These are phyloP conservation scores for Cladophialophora bantiana DNA, from an alignment of 2,329 filamentous ascomycete species.

Conservation along the genomic window DNA sequence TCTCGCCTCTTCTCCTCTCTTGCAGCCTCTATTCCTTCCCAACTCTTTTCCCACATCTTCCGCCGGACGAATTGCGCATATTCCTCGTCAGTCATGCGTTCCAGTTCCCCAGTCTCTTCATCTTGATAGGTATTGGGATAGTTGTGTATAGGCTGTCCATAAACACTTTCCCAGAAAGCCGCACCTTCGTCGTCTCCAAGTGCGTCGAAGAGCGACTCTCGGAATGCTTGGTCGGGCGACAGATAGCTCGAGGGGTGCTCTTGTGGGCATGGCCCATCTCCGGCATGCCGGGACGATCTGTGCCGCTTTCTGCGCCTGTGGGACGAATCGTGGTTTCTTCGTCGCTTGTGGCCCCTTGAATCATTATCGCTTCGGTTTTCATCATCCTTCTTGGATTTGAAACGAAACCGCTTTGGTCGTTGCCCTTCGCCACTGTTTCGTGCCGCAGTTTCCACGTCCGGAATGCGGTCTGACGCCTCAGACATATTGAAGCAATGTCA, in stretches of 20 bases:
- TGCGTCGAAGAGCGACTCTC: slow-evolving; percentile 93
- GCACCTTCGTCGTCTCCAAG: slow-evolving; percentile 97
- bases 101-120: slow-evolving; percentile 66
- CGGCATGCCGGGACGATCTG: slow-evolving; percentile 34
- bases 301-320: slow-evolving; percentile 42
- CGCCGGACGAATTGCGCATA: slow-evolving; percentile 84
- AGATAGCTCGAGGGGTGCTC: slow-evolving; percentile 46
- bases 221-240: slow-evolving; percentile 78
- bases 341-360: slow-evolving; percentile 38
- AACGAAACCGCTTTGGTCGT: slow-evolving; percentile 36
- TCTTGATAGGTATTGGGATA: slow-evolving; percentile 65
- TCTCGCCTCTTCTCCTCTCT: slow-evolving; percentile 67
- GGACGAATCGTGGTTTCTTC: slow-evolving; percentile 36
- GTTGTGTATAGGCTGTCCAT: slow-evolving; percentile 89
- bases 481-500: slow-evolving; percentile 17
- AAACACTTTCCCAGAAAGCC: slow-evolving; percentile 94
- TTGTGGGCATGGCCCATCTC: slow-evolving; percentile 18
- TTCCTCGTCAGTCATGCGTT: slow-evolving; percentile 90
- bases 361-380: slow-evolving; percentile 10
- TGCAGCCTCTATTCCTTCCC: slow-evolving; percentile 82
- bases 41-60: slow-evolving; percentile 95
- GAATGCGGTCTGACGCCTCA: not conserved
- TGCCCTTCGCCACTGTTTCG: slow-evolving; percentile 2
- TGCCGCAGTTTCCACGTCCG: not conserved
- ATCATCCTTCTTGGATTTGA: slow-evolving; percentile 33